Conservation (phyloP, 2,329 filamentous ascomycete genomes). For the Alternaria arbusti region DNA sequence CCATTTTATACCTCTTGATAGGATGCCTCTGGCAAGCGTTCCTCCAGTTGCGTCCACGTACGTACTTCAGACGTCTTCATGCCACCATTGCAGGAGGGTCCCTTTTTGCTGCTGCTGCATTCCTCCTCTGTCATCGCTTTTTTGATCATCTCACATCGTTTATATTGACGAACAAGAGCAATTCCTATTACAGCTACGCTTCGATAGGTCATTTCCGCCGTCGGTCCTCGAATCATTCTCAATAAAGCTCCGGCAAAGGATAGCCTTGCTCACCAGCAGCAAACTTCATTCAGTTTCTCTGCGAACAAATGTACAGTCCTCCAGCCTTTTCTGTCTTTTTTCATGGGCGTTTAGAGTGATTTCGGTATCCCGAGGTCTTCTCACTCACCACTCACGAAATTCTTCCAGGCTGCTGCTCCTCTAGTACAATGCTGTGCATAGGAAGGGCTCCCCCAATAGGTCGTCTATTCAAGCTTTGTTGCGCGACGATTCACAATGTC, state of each 20-base stretch:
- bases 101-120: neutral
- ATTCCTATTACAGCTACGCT: neutral
- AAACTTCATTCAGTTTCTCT: neutral
- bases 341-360: neutral
- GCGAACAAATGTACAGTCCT: neutral
- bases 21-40: neutral
- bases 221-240: neutral
- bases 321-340: neutral
- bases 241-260: neutral
- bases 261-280: neutral
- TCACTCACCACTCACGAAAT: neutral
- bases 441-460: neutral
- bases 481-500: neutral
- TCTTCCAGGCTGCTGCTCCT: neutral
- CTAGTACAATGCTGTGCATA: neutral
- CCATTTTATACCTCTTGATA: neutral
- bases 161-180: neutral
- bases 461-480: neutral
- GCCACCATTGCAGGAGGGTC: no score
- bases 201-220: neutral
- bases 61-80: no score
- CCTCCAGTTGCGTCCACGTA: neutral
- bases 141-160: neutral
- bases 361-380: neutral
- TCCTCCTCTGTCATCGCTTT: neutral